Evolutionary conservation across 345 rosid species (phyloP).

Genomic region (Firmiana major): DNA sequence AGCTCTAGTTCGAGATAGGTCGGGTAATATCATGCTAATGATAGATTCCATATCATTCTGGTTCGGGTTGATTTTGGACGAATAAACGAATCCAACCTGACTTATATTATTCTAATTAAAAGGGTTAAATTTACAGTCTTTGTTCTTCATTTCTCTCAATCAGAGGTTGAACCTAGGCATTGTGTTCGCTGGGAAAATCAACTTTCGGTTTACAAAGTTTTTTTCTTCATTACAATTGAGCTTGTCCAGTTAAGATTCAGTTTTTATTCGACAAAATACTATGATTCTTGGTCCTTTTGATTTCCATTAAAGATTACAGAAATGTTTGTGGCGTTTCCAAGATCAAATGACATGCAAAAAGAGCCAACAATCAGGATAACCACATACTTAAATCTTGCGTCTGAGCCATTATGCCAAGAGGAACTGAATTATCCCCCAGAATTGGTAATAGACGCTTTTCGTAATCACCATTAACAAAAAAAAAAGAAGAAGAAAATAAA

Average conservation of each 20-base stretch:
- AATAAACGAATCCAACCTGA: no score
- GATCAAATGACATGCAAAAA: conserved; percentile 43
- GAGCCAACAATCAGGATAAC: conserved; percentile 70
- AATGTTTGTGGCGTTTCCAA: conserved; percentile 80
- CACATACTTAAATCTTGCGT: conserved; percentile 53
- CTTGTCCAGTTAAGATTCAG: not conserved
- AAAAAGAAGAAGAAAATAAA: no score
- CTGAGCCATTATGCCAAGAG: conserved; percentile 93
- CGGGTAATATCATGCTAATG: no score
- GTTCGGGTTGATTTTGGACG: not conserved
- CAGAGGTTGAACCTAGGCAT: no score
- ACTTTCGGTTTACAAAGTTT: not conserved
- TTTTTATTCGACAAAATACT: not conserved
- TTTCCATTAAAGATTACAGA: not conserved
- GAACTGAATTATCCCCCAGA: conserved; percentile 61
- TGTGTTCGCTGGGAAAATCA: no score
- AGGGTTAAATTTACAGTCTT: no score
- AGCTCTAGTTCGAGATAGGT: not conserved
- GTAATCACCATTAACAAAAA: no score
- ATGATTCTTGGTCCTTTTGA: not conserved
- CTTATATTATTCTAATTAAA: no score
- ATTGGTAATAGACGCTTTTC: conserved; percentile 88
- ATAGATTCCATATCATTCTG: not conserved
- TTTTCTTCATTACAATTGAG: not conserved
- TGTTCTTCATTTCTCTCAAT: no score